phyloP scores from a whole-genome alignment of 2,329 filamentous ascomycete genomes.

The Ceratocystis destructans region DNA sequence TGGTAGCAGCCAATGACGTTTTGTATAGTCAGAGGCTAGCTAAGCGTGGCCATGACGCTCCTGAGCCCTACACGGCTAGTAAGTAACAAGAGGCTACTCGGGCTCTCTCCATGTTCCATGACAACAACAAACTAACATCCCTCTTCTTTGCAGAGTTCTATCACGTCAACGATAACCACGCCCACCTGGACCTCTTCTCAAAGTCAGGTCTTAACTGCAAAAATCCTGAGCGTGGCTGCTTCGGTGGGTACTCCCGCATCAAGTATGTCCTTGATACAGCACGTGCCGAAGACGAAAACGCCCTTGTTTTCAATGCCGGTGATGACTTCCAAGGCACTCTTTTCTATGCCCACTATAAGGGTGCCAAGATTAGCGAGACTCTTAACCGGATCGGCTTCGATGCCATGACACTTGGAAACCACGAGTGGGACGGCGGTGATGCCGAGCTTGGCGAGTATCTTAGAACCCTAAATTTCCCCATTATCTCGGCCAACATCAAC shows the following conservation, averaged over 20 bases:
- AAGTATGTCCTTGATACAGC: conserved; percentile 46
- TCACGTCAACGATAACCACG: conserved; percentile 56
- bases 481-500: conserved; percentile 49
- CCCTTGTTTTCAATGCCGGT: conserved; percentile 50
- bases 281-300: conserved; percentile 43
- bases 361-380: conserved; percentile 54
- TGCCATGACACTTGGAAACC: conserved; percentile 54
- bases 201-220: conserved; percentile 49
- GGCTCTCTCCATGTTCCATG: not conserved
- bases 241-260: conserved; percentile 50
- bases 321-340: conserved; percentile 57
- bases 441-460: conserved; percentile 48
- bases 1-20: conserved; percentile 32
- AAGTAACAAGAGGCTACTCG: conserved; percentile 19
- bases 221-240: conserved; percentile 42
- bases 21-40: conserved; percentile 35
- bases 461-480: conserved; percentile 49
- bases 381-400: conserved; percentile 53
- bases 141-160: conserved; percentile 40
- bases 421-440: conserved; percentile 53
- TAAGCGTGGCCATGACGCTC: conserved; percentile 37
- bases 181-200: conserved; percentile 50
- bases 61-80: conserved; percentile 42
- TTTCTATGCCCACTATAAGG: conserved; percentile 52
- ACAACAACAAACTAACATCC: not conserved